A percentile compares a stretch with the other conserved stretches of the same genome.
phyloP scores from a whole-genome alignment of 2,329 filamentous ascomycete species.

The Colletotrichum liaoningense region DNA sequence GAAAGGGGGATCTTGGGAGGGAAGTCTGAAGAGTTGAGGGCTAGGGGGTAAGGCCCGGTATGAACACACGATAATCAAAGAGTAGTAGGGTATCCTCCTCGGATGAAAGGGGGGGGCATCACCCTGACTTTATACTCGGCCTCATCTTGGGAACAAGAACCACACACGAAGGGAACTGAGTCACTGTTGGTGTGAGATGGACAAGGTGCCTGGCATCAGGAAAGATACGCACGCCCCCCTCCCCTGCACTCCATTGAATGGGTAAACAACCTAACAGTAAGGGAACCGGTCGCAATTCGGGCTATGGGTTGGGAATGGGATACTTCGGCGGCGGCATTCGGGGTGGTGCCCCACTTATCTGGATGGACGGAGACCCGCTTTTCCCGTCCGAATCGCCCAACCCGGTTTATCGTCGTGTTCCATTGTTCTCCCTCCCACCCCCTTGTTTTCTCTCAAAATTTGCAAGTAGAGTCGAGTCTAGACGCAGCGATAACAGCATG shows the following conservation, averaged over 20 bases:
- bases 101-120: neutral
- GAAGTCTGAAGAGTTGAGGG: neutral
- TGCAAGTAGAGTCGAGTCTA: neutral
- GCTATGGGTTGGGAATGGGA: neutral
- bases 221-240: neutral
- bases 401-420: neutral
- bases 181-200: neutral
- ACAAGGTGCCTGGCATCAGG: neutral
- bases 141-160: neutral
- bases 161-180: neutral
- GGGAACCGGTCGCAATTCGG: conserved; percentile 32
- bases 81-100: neutral
- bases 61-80: neutral
- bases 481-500: neutral
- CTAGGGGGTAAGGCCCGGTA: neutral
- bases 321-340: conserved; percentile 32
- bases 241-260: too few species aligned
- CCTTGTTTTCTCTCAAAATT: neutral
- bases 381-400: conserved; percentile 30
- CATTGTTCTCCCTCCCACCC: too few species aligned
- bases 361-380: conserved; percentile 3
- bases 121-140: conserved; percentile 16
- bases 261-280: too few species aligned
- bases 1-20: too few species aligned
- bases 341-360: conserved; percentile 7